Base-by-base conservation (phyloP, 305 asterid genomes). In the Andrographis paniculata region DNA sequence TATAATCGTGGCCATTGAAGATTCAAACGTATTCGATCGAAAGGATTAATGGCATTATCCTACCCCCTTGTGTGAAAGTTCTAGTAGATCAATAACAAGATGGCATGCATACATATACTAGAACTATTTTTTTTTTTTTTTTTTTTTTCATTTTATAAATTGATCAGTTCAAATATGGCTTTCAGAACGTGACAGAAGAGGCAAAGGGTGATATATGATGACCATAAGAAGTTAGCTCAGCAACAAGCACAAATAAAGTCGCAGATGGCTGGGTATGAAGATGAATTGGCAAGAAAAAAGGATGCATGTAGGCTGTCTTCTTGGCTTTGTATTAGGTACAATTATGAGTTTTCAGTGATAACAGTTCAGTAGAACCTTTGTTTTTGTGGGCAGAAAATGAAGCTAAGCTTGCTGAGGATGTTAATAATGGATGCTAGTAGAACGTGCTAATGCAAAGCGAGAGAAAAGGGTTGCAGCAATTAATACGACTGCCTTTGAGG, bases 401-500 rank as follows among this genome's bases (percentile, higher is more conserved):
- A 74, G 92, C 92, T 52, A 86, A 69, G 69, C 94, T 91, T 58
- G 88, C 87, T 42, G 99, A 91, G 72, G 96, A 91, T 52, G 94
- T 91, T 58, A 83, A 78, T 58, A 76, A 64, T 52, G 99, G 50
- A 69, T 82, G 75, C 73, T 86, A 45, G 56, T 86, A 20, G 94
- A 78, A 14, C 83, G 83, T 17, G 97, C 93, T 56, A 85, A 82
- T 78, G 95, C 95, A 35, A 89, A 88, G 73, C 56, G 94, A 40
- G 97, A 85, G 66, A 88, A 88, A 71, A 84, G 93, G 97, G 69
- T 88, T 42, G 74, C 94, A 41, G 87, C 95, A 48, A 88, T 88
- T 46, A 88, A 88, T 59, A 83, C 95, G 4, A 80, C 96, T 56
- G 86, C 64, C 75, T 91, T 65, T 96, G 99, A 83, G 96, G 99